Evolutionary conservation across 73 alveolate species (phyloP), one percentile per base, ranked within the genome.

Genomic region (Paramecium octaurelia): DNA sequence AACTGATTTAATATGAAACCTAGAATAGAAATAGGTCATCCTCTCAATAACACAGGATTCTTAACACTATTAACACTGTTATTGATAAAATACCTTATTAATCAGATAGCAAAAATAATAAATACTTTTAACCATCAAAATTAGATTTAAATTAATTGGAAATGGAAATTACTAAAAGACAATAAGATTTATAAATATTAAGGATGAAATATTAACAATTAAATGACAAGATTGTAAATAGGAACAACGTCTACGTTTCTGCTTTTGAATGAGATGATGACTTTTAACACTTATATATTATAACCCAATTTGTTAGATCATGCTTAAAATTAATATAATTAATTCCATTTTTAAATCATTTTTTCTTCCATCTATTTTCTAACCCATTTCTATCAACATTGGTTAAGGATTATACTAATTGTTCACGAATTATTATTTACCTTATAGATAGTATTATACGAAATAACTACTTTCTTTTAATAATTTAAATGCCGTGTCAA

Each of bases 151-250:
- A 23, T 46, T 43, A 40, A 40, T 24, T 80, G 14, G 91, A 80
- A 46, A 80, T 44, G 27, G 91, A 80, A 80, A 80, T 80, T 38
- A 16, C 75, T 10, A 80, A 48, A 80, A 80, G 91, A 80, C 57
- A 80, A 23, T 42, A 80, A 43, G 91, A 80, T 43, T 35, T 80
- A 44, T 27, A 80, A n/a, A 24, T 31, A 8, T 23, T 80, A 43
- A 80, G 44, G 23, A 23, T 18, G 27, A 80, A 46, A 46, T 80
- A 80, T 43, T 31, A 80, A 4, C 43, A 80, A 48, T 18, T 80
- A 20, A 80, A 43, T 24, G 57, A 44, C n/a, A 80, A 46, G 35
- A 44, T 48, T 36, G 29, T 36, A 5, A 73, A 73, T 73, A 73
- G 87, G 12, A 64, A 64, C 27, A 64, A 24, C 27, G 48, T 64